These are phyloP conservation scores for Magnusiomyces magnusii DNA, from an alignment of 1,139 yeast genomes.

Conservation along the genomic window DNA sequence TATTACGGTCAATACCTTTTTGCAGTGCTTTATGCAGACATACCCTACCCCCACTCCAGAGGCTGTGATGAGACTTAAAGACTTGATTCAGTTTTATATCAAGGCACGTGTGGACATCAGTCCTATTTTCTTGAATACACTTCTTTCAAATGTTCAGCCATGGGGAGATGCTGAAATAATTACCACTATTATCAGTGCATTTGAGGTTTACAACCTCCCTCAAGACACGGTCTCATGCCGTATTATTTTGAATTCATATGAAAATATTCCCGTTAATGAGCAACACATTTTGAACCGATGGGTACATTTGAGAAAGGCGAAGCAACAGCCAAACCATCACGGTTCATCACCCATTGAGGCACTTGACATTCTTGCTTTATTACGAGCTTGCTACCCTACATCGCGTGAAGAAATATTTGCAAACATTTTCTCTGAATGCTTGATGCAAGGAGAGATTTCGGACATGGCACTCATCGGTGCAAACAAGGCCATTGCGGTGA, in stretches of 20 bases:
- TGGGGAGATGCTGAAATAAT: slow-evolving; percentile 66
- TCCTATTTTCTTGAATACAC: slow-evolving; percentile 63
- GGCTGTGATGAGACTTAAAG: slow-evolving; percentile 52
- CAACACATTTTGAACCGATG: slow-evolving; percentile 41
- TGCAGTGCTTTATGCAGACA: slow-evolving; percentile 57
- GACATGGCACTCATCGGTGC: slow-evolving; percentile 8
- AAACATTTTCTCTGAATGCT: slow-evolving; percentile 11
- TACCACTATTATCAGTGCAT: slow-evolving; percentile 56
- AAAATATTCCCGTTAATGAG: slow-evolving; percentile 51
- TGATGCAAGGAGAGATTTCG: slow-evolving; percentile 7
- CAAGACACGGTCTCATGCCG: slow-evolving; percentile 70
- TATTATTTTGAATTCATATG: slow-evolving; percentile 67
- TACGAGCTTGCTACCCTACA: slow-evolving; percentile 26
- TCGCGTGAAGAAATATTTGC: slow-evolving; percentile 14
- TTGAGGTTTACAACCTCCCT: slow-evolving; percentile 48
- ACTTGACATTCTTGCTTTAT: slow-evolving; percentile 82
- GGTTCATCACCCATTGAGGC: slow-evolving; percentile 58
- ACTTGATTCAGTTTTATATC: slow-evolving; percentile 51
- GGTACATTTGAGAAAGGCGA: slow-evolving; percentile 10
- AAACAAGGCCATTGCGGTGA: slow-evolving; percentile 8
- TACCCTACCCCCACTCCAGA: slow-evolving; percentile 49
- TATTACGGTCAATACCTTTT: slow-evolving; percentile 61
- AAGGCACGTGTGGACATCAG: slow-evolving; percentile 57
- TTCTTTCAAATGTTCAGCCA: slow-evolving; percentile 55
- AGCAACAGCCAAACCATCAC: slow-evolving; percentile 52